Conservation (phyloP, 1,284 basidiomycete genomes). For the Irpex lacteus region DNA sequence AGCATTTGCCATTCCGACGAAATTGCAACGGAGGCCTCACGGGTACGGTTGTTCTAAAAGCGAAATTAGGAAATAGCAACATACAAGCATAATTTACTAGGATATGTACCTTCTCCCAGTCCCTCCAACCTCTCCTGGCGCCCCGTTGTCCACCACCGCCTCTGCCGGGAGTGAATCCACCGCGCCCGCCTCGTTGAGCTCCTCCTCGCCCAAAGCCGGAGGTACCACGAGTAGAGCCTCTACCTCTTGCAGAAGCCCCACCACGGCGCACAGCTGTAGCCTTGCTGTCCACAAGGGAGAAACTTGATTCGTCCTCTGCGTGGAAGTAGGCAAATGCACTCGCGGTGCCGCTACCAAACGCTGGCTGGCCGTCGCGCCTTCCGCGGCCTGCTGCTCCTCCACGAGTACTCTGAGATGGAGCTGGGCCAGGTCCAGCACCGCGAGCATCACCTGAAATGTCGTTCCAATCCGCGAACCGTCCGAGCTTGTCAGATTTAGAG, state of each 20-base stretch:
- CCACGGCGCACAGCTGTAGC: conserved; percentile 62
- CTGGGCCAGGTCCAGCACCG: conserved; percentile 50
- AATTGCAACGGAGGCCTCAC: conserved; percentile 94
- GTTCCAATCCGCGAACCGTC: conserved; percentile 98
- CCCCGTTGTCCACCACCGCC: conserved; percentile 52
- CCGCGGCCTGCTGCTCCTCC: conserved; percentile 47
- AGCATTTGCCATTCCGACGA: conserved; percentile 91
- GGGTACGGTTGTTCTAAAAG: conserved; percentile 76
- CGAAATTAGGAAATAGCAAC: conserved; percentile 4
- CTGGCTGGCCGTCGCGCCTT: conserved; percentile 64
- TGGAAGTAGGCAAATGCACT: conserved; percentile 99
- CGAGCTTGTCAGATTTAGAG: conserved; percentile 98
- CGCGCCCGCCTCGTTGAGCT: conserved; percentile 45
- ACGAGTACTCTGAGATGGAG: conserved; percentile 48
- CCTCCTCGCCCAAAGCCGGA: conserved; percentile 46
- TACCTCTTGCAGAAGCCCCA: conserved; percentile 58
- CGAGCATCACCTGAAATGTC: conserved; percentile 66
- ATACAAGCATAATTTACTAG: not conserved
- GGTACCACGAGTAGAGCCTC: conserved; percentile 44
- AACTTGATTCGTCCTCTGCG: conserved; percentile 96
- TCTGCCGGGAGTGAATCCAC: conserved; percentile 32
- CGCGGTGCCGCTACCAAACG: conserved; percentile 80
- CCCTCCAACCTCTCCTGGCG: conserved; percentile 82
- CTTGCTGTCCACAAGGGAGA: conserved; percentile 95
- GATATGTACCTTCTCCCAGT: conserved; percentile 86